These are phyloP conservation scores for Galerina marginata DNA, from an alignment of 768 basidiomycete genomes.

Conservation along the genomic window DNA sequence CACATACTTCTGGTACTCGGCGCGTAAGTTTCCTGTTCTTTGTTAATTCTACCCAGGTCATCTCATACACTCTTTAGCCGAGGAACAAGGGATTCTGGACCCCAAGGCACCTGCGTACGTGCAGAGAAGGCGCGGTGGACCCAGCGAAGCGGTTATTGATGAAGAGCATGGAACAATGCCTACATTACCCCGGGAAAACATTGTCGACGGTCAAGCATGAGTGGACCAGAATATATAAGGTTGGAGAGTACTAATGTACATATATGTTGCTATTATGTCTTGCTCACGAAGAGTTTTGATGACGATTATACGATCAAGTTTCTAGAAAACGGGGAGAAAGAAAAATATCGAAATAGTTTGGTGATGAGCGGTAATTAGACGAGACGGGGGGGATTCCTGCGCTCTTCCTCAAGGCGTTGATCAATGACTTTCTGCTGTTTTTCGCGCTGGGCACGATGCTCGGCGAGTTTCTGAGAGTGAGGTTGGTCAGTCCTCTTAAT, in stretches of 20 bases:
- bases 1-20: slow-evolving; percentile 86
- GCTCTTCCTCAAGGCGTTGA: slow-evolving; percentile 30
- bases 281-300: no score
- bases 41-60: background rate
- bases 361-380: slow-evolving; percentile 21
- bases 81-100: slow-evolving; percentile 71
- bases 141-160: background rate
- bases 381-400: slow-evolving; percentile 35
- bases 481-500: slow-evolving; percentile 26
- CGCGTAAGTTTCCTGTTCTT: slow-evolving; percentile 58
- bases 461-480: slow-evolving; percentile 50
- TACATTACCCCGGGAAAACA: background rate
- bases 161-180: slow-evolving; percentile 11
- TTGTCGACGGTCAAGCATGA: background rate
- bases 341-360: background rate
- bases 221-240: background rate
- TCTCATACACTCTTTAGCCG: slow-evolving; percentile 47
- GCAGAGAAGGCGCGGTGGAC: slow-evolving; percentile 30
- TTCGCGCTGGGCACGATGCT: slow-evolving; percentile 58
- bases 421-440: slow-evolving; percentile 40
- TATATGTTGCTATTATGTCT: background rate
- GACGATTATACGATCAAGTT: background rate
- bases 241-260: background rate
- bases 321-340: background rate
- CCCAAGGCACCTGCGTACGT: slow-evolving; percentile 68